Percentiles rank a stretch among this genome's conserved stretches.
phyloP scores from a whole-genome alignment of 2,329 filamentous ascomycete genomes.

The Talaromyces sp. region DNA sequence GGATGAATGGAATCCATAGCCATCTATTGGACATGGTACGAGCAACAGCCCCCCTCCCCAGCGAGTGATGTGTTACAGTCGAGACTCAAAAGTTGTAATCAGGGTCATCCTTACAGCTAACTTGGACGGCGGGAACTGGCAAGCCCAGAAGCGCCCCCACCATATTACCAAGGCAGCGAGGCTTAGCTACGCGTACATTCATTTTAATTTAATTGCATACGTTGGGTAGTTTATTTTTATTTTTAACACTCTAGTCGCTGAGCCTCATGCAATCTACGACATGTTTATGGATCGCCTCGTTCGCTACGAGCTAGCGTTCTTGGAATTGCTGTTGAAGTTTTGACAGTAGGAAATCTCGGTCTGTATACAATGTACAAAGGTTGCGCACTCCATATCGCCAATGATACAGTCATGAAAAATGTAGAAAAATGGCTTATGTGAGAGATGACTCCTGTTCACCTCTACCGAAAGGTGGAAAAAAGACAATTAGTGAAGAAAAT shows the following conservation, averaged over 20 bases:
- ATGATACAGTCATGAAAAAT: conserved; percentile 4
- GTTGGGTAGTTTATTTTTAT: neutral
- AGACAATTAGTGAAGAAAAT: conserved; percentile 18
- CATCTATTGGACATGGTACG: conserved; percentile 4
- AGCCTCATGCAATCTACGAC: neutral
- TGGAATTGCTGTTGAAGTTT: neutral
- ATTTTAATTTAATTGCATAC: neutral
- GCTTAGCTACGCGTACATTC: neutral
- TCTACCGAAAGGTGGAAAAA: conserved; percentile 22
- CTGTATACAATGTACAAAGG: conserved; percentile 13
- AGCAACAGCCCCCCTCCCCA: conserved; percentile 1
- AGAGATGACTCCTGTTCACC: conserved; percentile 22
- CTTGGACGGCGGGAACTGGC: conserved; percentile 4
- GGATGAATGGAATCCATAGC: neutral
- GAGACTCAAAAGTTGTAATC: neutral
- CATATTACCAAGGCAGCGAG: conserved; percentile 1
- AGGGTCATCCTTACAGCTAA: conserved; percentile 1
- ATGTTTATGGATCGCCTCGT: neutral
- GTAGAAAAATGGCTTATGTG: neutral
- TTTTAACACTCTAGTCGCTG: neutral
- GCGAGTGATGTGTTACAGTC: neutral
- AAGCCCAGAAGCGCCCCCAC: neutral
- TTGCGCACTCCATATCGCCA: conserved; percentile 14
- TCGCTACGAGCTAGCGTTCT: neutral
- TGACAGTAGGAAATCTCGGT: conserved; percentile 3